Evolutionary conservation across 371 early-diverging fungal genomes (phyloP).

Genomic region (Haplosporangium sp.): DNA sequence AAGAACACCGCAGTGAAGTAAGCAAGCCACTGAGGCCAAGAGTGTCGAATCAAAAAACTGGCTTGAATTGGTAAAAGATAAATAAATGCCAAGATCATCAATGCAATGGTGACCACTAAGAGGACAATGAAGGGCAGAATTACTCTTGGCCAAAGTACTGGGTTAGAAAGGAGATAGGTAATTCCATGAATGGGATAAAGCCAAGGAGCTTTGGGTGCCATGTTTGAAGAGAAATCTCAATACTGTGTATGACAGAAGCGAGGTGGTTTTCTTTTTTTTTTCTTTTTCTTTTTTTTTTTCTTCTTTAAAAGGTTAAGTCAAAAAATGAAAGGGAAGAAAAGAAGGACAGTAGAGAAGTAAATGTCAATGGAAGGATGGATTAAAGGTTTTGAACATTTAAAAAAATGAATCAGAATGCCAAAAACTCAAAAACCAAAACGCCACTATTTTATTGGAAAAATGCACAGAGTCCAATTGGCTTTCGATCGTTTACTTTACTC

Average conservation of each 20-base stretch:
- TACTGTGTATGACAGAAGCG: not conserved
- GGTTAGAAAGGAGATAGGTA: slow-evolving; percentile 44
- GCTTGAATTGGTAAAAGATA: slow-evolving; percentile 41
- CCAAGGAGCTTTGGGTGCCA: slow-evolving; percentile 25
- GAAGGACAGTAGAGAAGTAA: too few species aligned
- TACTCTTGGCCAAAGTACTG: slow-evolving; percentile 51
- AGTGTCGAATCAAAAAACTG: slow-evolving; percentile 33
- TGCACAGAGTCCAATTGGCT: too few species aligned
- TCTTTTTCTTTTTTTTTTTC: not conserved
- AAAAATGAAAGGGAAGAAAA: too few species aligned
- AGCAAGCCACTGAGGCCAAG: slow-evolving; percentile 42
- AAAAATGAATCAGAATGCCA: too few species aligned
- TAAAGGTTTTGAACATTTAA: too few species aligned
- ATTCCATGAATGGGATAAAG: slow-evolving; percentile 48
- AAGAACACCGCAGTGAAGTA: slow-evolving; percentile 15
- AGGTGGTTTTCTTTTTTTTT: not conserved
- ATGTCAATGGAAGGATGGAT: too few species aligned
- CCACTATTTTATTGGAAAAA: too few species aligned
- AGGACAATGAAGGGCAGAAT: slow-evolving; percentile 49
- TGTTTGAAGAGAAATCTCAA: not conserved
- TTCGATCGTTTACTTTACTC: too few species aligned
- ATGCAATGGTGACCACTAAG: slow-evolving; percentile 27
- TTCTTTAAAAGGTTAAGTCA: not conserved
- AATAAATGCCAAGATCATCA: slow-evolving; percentile 41
- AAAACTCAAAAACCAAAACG: too few species aligned